Base-by-base conservation (phyloP, 768 basidiomycete species). In the Multifurca ochricompacta region DNA sequence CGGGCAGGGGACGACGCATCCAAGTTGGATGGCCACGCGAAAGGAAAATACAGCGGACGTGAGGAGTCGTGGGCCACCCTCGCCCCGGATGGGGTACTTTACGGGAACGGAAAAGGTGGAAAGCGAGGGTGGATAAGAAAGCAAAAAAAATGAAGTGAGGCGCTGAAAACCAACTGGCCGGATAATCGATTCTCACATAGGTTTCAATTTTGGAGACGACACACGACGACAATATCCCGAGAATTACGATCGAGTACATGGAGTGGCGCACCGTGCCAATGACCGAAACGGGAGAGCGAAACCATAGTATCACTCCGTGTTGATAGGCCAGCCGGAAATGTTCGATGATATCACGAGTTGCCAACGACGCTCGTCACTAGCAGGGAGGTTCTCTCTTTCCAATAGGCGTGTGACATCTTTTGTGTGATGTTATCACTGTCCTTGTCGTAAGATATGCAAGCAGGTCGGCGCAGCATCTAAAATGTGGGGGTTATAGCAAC, bases 401-500 rank as follows among this genome's bases (percentile, higher is more conserved):
- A 18, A 54, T 18, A 6, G 31, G 23, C 36, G 30, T 19, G 31
- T 36, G 46, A 36, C 18, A 43, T 42, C 40, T 30, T 31, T 31
- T 31, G 37, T 19, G 39, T 50, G 39, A 51, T 51, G 49, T 9
- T 51, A n/a, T n/a, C 31, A 48, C 47, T 11, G 18, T 13, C 28
- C 37, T 40, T 21, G 39, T 51, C 25, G 39, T 28, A 23, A 46
- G 39, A 42, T 25, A 48, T 37, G 18, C n/a, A 54, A 27, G 53
- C 2, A 54, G 39, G 39, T 27, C 44, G 41, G 53, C 36, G 32
- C 13, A 23, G 53, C 19, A 13, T 42, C 45, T 49, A 47, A 54
- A 47, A 27, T 43, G 41, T 54, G 10, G 51, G 45, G 55, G 37
- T 52, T 57, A 57, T 57, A 57, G 56, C 56, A 57, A 57, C 54